Base-by-base conservation (phyloP, 1,139 yeast genomes). In the Sugiyamaella japonica region DNA sequence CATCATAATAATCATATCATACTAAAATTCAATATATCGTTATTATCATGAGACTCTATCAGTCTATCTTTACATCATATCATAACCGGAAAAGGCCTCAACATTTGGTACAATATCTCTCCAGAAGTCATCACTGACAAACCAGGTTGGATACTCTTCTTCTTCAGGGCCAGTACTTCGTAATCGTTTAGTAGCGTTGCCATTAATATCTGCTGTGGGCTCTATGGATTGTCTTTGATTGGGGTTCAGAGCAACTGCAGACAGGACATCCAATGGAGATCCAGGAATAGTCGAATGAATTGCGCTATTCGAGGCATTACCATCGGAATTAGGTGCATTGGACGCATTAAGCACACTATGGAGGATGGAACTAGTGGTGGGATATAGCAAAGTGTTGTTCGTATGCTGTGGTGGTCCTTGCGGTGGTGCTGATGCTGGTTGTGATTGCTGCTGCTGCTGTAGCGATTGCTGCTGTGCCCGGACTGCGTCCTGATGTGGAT, bases 111-210 rank as follows among this genome's bases (percentile, higher is more conserved):
- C 65, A 28, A 67, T 49, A 31, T 67, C 70, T 49, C 60, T 63
- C 70, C 70, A 67, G 49, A 67, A 66, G 36, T 66, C 69, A 39
- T 66, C 70, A 12, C 62, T 60, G 41, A 61, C 58, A 17, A 65
- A 56, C 70, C 70, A 66, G 6, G 53, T 44, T 7, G 68, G 63
- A 41, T 60, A 61, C 6, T 56, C 64, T 8, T 61, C 63, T 6
- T 57, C 61, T 7, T 49, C 52, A 15, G 54, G 50, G 7, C 29
- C 42, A 13, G 20, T 17, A 16, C 44, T 47, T 25, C 50, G 34
- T 10, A 42, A n/a, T 36, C 37, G 32, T 15, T 36, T 32, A 12
- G 23, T 7, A 29, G 25, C 6, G 6, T 20, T 20, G 25, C 25
- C 25, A 6, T 48, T 39, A 40, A 12, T 31, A 12, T 48, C 46